Percentiles rank a stretch among this genome's conserved stretches.
phyloP scores from a whole-genome alignment of 108 stramenopile species.

The Nitzschia sp. region DNA sequence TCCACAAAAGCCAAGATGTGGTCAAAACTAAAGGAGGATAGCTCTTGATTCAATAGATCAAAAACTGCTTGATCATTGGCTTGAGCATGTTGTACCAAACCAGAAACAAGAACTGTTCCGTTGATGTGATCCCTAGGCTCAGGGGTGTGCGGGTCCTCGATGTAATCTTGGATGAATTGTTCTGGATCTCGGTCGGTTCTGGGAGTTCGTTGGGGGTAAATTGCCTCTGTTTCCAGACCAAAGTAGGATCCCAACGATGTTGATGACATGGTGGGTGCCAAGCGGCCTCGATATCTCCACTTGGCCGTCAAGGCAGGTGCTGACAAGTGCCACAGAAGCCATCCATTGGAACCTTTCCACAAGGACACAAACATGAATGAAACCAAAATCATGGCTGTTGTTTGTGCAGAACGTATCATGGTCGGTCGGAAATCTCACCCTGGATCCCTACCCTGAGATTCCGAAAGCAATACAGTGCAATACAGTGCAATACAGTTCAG shows the following conservation, averaged over 20 bases:
- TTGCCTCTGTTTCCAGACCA: not conserved
- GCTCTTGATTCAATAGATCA: conserved; percentile 84
- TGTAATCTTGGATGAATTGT: conserved; percentile 54
- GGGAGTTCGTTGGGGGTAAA: not conserved
- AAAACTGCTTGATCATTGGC: conserved; percentile 78
- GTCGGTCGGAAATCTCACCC: too few relatives aligned
- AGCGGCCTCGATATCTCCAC: too few relatives aligned
- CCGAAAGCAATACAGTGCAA: too few relatives aligned
- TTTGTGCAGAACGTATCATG: too few relatives aligned
- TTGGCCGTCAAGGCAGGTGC: too few relatives aligned
- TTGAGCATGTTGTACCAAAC: conserved; percentile 45
- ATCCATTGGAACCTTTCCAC: too few relatives aligned
- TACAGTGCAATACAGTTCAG: too few relatives aligned
- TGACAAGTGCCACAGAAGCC: too few relatives aligned
- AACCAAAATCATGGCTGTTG: too few relatives aligned
- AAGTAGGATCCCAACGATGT: not conserved
- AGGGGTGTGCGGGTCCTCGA: conserved; percentile 41
- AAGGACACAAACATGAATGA: too few relatives aligned
- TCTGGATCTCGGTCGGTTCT: conserved; percentile 16
- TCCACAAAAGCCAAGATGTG: conserved; percentile 83
- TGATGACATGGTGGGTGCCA: too few relatives aligned
- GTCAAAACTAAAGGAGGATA: conserved; percentile 66
- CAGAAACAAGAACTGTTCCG: conserved; percentile 45
- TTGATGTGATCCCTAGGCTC: conserved; percentile 49
- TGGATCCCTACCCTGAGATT: too few relatives aligned